Conservation (phyloP, 169 alveolate genomes). For the Theileria sp. region DNA sequence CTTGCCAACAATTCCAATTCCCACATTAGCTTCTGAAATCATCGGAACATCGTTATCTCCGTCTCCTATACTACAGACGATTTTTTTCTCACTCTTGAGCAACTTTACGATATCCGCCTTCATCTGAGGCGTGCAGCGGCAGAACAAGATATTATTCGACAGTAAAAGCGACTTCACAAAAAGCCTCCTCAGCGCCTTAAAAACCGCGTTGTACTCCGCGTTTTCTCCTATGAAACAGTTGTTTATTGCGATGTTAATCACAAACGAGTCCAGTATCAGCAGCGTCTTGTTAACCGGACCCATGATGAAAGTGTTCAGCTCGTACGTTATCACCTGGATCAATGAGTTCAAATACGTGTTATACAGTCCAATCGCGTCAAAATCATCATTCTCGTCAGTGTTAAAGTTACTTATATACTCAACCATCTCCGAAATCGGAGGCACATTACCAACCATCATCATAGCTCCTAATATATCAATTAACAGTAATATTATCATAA, state of each 20-base stretch:
- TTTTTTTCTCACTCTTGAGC: conserved; percentile 70
- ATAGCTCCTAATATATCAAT: not conserved
- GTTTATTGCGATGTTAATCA: conserved; percentile 74
- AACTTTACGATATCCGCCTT: conserved; percentile 92
- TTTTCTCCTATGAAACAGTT: not conserved
- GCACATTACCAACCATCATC: not conserved
- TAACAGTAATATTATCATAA: not conserved
- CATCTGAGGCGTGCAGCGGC: conserved; percentile 98
- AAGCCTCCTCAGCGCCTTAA: conserved; percentile 58
- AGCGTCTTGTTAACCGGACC: conserved; percentile 67
- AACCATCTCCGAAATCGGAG: not conserved
- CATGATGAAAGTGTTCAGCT: conserved; percentile 65
- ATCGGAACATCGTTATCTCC: conserved; percentile 99
- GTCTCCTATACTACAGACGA: conserved; percentile 96
- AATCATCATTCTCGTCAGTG: not conserved
- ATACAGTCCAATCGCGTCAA: not conserved
- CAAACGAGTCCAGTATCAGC: conserved; percentile 85
- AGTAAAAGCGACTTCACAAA: conserved; percentile 83
- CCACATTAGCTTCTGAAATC: conserved; percentile 94
- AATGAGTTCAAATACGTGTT: not conserved
- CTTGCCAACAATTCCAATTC: conserved; percentile 95
- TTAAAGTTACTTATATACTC: not conserved
- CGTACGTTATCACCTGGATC: conserved; percentile 42
- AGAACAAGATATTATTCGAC: conserved; percentile 92
- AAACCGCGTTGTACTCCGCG: not conserved